Evolutionary conservation across 2,329 filamentous ascomycete species (phyloP), one percentile per base, ranked within the genome.

Genomic region (Corynespora cassiicola): DNA sequence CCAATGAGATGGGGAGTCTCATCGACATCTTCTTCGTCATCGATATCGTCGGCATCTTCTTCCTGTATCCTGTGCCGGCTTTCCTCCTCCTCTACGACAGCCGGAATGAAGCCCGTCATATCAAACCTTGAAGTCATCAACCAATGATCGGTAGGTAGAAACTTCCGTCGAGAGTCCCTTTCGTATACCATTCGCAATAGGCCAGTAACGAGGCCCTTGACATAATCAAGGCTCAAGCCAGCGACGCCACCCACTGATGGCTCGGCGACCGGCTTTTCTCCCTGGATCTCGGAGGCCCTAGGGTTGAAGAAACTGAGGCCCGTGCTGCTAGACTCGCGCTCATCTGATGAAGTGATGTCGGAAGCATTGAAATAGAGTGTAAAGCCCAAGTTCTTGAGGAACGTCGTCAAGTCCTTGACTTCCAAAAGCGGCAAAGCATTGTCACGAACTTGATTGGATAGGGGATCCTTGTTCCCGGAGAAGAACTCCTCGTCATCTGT

Each of bases 401-500:
- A 97, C 0, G 82, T 75, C 0, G 89, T 88, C 51, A 99, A 77
- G 3, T 80, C 74, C 47, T 85, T 84, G 3, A 97, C 77, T 37
- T 96, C 87, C 8, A 72, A 65, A 7, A 92, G 69, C 1, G 82
- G 80, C 5, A 97, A 75, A 28, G 88, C 85, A 63, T 88, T 84
- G 47, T 80, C 78, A 36, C 75, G 73, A 9, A 56, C 39, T 23
- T 63, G 55, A 7, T 43, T 49, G 3, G 61, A 57, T 11, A 51
- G 56, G 1, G 36, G 29, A 10, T 58, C 54, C 16, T 72, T 24
- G 67, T 71, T 45, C 38, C 78, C 77, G 39, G 82, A 80, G 46
- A 95, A 87, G 62, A 99, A 99, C 56, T 99, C 94, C 52, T 97
- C 92, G 49, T 99, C 94, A 54, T 99, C 94, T 64, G 92, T 95